Evolutionary conservation across 108 stramenopile species (phyloP).

Genomic region (Stephanodiscus triporus): DNA sequence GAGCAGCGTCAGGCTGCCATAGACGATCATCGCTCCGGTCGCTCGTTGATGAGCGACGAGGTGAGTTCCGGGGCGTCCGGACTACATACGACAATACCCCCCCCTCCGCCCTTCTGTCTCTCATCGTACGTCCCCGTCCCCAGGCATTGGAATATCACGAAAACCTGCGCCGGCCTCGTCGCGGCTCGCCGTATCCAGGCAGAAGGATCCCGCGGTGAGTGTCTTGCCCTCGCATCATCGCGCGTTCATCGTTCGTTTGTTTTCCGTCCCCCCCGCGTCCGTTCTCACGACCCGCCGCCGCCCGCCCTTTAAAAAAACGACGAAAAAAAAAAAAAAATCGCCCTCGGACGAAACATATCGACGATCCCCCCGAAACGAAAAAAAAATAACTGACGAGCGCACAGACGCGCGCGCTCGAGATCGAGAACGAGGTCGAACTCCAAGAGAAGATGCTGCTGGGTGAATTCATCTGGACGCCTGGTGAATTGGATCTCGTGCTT

Average conservation of each 20-base stretch:
- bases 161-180: constrained; percentile 5
- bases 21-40: constrained; percentile 7
- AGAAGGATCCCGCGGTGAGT: constrained; percentile 16
- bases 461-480: constrained; percentile 24
- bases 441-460: constrained; percentile 24
- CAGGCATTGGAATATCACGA: constrained; percentile 4
- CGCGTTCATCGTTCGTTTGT: too few relatives aligned
- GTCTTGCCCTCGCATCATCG: background rate
- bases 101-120: background rate
- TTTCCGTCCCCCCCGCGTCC: too few relatives aligned
- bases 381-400: background rate
- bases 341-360: too few relatives aligned
- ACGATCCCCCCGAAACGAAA: too few relatives aligned
- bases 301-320: too few relatives aligned
- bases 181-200: background rate
- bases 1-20: constrained; percentile 6
- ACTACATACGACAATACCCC: too few relatives aligned
- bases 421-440: constrained; percentile 25
- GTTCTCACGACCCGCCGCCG: too few relatives aligned
- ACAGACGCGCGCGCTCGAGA: constrained; percentile 8
- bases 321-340: too few relatives aligned
- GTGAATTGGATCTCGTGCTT: constrained; percentile 12
- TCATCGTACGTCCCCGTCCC: background rate
- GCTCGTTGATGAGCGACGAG: constrained; percentile 6
- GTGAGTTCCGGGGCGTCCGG: background rate